phyloP scores from a whole-genome alignment of 495 filamentous ascomycete species.

The Neurospora pannonica region DNA sequence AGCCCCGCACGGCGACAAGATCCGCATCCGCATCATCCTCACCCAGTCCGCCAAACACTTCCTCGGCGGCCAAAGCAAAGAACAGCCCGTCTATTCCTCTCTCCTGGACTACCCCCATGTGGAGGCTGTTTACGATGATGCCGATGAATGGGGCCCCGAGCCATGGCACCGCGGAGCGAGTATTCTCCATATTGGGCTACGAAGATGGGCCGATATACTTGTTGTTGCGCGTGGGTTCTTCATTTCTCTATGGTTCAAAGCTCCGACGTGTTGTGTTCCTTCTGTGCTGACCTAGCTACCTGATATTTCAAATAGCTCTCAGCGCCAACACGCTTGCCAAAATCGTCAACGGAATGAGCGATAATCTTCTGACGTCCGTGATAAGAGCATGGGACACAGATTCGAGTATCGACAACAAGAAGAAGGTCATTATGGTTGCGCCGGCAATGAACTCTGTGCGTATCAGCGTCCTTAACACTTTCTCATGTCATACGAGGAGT shows the following conservation, averaged over 20 bases:
- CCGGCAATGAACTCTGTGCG: conserved; percentile 29
- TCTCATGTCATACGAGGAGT: background rate
- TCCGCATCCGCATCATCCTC: conserved; percentile 72
- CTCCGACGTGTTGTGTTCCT: background rate
- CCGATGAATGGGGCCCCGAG: conserved; percentile 64
- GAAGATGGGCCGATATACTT: conserved; percentile 58
- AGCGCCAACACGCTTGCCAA: conserved; percentile 74
- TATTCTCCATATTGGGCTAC: conserved; percentile 78
- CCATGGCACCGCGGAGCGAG: conserved; percentile 59
- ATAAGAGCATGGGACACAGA: conserved; percentile 86
- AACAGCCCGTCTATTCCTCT: conserved; percentile 54
- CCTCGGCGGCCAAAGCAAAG: conserved; percentile 53
- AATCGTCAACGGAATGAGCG: conserved; percentile 22
- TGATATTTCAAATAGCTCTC: conserved; percentile 8
- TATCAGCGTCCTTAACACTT: background rate
- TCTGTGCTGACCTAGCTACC: background rate
- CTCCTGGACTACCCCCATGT: conserved; percentile 46
- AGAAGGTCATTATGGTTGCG: conserved; percentile 52
- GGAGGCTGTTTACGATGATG: conserved; percentile 64
- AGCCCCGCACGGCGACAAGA: conserved; percentile 35
- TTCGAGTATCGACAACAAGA: conserved; percentile 44
- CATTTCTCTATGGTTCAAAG: background rate
- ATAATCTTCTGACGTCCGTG: conserved; percentile 48
- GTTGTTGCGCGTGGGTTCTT: conserved; percentile 55
- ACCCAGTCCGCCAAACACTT: conserved; percentile 64